Evolutionary conservation across 495 filamentous ascomycete genomes (phyloP).

Genomic region (Pyrenula aspistea): DNA sequence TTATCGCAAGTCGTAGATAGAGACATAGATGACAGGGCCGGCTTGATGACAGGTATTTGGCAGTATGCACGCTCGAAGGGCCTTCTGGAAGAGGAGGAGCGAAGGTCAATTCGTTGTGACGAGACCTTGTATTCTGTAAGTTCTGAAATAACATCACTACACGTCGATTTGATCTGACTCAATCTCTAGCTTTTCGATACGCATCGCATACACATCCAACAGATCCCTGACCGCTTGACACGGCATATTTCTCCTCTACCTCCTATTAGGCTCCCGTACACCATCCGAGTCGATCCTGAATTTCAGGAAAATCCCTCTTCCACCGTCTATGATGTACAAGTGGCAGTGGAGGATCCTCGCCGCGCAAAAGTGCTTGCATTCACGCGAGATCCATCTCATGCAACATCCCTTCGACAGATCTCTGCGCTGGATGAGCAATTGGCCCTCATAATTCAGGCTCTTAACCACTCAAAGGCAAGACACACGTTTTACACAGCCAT

Average conservation of each 20-base stretch:
- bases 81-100: conserved; percentile 87
- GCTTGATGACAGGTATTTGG: conserved; percentile 82
- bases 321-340: conserved; percentile 80
- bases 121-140: conserved; percentile 62
- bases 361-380: conserved; percentile 53
- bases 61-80: conserved; percentile 83
- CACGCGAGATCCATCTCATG: conserved; percentile 34
- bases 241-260: conserved; percentile 66
- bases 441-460: conserved; percentile 62
- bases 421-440: conserved; percentile 69
- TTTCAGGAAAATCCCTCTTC: conserved; percentile 53
- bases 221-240: conserved; percentile 61
- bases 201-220: conserved; percentile 80
- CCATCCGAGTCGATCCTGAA: conserved; percentile 81
- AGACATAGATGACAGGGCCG: conserved; percentile 72
- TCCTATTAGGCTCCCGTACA: conserved; percentile 79
- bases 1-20: conserved; percentile 81
- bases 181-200: conserved; percentile 55
- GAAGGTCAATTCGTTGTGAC: conserved; percentile 82
- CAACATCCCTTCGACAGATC: conserved; percentile 56
- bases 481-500: conserved; percentile 71
- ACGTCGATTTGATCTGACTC: conserved; percentile 3
- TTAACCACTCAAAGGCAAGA: conserved; percentile 69
- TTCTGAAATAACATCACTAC: neutral
- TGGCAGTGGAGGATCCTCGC: conserved; percentile 75